Evolutionary conservation across 208 protist species (phyloP).

Genomic region (Crithidia brevicula): DNA sequence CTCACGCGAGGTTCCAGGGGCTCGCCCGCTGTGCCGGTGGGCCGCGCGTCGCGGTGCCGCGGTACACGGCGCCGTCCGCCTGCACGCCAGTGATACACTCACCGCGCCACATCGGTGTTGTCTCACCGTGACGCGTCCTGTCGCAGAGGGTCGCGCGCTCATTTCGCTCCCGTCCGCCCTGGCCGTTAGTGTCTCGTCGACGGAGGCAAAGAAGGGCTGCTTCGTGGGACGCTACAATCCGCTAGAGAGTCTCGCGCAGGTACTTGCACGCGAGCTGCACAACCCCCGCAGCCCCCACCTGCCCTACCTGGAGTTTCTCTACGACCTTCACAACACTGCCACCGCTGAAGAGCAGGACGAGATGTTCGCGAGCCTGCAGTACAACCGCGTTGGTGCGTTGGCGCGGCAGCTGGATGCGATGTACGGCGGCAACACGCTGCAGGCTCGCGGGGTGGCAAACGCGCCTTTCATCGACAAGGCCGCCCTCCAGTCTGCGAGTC

Average conservation of each 20-base stretch:
- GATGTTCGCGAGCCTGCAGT: conserved; percentile 8
- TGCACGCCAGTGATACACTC: conserved; percentile 32
- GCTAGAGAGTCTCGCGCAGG: conserved; percentile 48
- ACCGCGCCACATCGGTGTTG: conserved; percentile 25
- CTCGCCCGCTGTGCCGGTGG: conserved; percentile 67
- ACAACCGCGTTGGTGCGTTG: conserved; percentile 27
- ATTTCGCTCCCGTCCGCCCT: conserved; percentile 67
- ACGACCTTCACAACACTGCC: conserved; percentile 83
- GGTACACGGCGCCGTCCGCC: conserved; percentile 61
- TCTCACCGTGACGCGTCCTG: conserved; percentile 46
- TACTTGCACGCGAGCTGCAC: conserved; percentile 79
- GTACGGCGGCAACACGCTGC: conserved; percentile 80
- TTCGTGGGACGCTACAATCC: conserved; percentile 36
- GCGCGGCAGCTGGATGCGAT: conserved; percentile 58
- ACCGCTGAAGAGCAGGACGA: conserved; percentile 40
- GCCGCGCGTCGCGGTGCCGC: conserved; percentile 64
- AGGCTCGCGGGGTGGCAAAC: conserved; percentile 61
- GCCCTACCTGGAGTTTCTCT: conserved; percentile 82
- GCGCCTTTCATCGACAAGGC: conserved; percentile 75
- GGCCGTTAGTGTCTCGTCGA: conserved; percentile 28
- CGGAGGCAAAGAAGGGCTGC: conserved; percentile 15
- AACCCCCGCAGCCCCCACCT: conserved; percentile 58
- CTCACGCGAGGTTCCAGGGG: conserved; percentile 57
- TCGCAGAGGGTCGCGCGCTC: conserved; percentile 48
- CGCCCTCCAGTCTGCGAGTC: conserved; percentile 36